phyloP scores from a whole-genome alignment of 2,329 filamentous ascomycete species.

The Aspergillus bombycis region DNA sequence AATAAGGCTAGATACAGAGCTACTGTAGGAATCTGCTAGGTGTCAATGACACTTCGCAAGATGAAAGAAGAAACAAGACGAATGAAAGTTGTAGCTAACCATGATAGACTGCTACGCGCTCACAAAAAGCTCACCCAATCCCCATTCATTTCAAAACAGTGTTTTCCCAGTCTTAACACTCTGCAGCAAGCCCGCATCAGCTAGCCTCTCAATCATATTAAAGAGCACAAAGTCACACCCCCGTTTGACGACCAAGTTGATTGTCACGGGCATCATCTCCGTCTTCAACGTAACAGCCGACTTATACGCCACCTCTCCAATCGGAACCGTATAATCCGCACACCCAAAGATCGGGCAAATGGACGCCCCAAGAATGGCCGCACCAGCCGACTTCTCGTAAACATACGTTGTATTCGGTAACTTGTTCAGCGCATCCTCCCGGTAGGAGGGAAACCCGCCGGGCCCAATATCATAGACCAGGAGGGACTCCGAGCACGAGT shows the following conservation, averaged over 20 bases:
- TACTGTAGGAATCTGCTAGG: not conserved
- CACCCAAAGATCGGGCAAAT: not conserved
- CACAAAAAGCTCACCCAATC: not conserved
- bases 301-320: not conserved
- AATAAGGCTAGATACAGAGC: not conserved
- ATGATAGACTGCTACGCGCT: too few species aligned
- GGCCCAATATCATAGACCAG: too few species aligned
- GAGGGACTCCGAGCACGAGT: too few species aligned
- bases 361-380: not conserved
- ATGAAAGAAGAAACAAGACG: too few species aligned
- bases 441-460: not conserved
- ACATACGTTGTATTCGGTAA: not conserved
- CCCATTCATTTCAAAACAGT: not conserved
- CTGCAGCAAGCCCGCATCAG: not conserved
- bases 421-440: not conserved
- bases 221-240: not conserved
- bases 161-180: not conserved
- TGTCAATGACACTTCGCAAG: too few species aligned
- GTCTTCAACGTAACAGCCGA: not conserved
- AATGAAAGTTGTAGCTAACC: too few species aligned
- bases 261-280: not conserved
- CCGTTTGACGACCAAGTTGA: not conserved
- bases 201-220: not conserved
- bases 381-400: too few species aligned
- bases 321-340: not conserved